phyloP scores from a whole-genome alignment of 768 basidiomycete species.

The Paxillus rubicundulus region DNA sequence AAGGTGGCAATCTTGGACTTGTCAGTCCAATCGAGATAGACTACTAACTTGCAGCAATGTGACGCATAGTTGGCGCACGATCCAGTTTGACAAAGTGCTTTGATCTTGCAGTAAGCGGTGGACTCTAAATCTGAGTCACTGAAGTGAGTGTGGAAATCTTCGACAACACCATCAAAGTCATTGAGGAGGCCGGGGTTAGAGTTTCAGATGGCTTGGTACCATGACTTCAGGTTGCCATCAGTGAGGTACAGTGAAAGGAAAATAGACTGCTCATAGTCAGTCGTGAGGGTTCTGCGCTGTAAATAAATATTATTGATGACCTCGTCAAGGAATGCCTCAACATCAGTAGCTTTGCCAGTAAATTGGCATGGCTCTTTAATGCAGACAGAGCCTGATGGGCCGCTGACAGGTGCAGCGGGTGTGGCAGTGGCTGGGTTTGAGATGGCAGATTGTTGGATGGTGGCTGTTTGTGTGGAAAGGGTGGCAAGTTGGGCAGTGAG shows the following conservation, averaged over 20 bases:
- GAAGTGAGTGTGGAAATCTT: constrained; percentile 18
- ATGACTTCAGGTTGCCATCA: constrained; percentile 30
- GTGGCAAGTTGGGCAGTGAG: too few species aligned
- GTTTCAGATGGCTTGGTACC: constrained; percentile 29
- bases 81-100: constrained; percentile 31
- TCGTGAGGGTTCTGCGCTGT: constrained; percentile 18
- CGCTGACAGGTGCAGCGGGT: not conserved
- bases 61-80: constrained; percentile 28
- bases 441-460: too few species aligned
- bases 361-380: constrained; percentile 13
- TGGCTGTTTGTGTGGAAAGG: too few species aligned
- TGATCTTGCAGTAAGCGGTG: constrained; percentile 27
- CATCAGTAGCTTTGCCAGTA: constrained; percentile 19
- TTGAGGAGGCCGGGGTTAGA: constrained; percentile 20
- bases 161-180: constrained; percentile 24
- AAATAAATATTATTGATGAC: constrained; percentile 26
- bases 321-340: constrained; percentile 20
- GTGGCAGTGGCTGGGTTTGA: not conserved
- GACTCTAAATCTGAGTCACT: constrained; percentile 26
- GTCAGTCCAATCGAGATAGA: constrained; percentile 30
- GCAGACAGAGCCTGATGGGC: not conserved
- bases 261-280: constrained; percentile 26
- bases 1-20: constrained; percentile 34
- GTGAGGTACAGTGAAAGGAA: constrained; percentile 30
- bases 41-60: constrained; percentile 25